These are phyloP conservation scores for Gossypium rotundifolium DNA, from an alignment of 345 rosid genomes.

Conservation along the genomic window DNA sequence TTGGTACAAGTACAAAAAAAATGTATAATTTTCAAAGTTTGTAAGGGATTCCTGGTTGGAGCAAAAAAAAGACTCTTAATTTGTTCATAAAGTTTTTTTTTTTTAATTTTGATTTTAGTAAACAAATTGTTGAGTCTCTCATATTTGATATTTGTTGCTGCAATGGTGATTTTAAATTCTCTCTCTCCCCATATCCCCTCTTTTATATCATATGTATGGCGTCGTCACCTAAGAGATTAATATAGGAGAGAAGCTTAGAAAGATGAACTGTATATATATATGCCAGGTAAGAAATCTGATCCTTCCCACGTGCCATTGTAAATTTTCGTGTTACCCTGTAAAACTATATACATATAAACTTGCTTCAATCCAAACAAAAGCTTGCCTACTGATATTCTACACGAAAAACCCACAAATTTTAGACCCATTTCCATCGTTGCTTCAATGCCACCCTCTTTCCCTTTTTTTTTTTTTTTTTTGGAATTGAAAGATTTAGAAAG, in stretches of 20 bases:
- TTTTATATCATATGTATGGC: not conserved
- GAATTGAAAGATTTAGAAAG: slow-evolving; percentile 22
- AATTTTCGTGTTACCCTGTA: not conserved
- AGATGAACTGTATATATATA: not conserved
- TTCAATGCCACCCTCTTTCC: slow-evolving; percentile 16
- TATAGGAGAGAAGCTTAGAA: not conserved
- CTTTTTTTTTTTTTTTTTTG: not conserved
- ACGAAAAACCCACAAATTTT: slow-evolving; percentile 11
- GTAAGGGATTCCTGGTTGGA: slow-evolving; percentile 21
- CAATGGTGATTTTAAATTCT: not conserved
- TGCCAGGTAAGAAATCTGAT: slow-evolving; percentile 32
- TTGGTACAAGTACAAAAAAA: slow-evolving; percentile 15
- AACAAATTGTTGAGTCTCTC: not conserved
- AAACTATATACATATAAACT: too few species aligned
- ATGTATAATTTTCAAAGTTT: slow-evolving; percentile 28
- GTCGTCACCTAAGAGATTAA: too few species aligned
- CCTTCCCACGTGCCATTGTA: slow-evolving; percentile 10
- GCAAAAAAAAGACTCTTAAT: not conserved
- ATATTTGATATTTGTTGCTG: not conserved
- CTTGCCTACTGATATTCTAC: slow-evolving; percentile 20
- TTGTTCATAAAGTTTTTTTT: slow-evolving; percentile 3
- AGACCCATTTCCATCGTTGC: slow-evolving; percentile 15
- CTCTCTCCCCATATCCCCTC: not conserved
- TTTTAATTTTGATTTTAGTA: not conserved
- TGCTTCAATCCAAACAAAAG: slow-evolving; percentile 8